Evolutionary conservation across 805 yeast species (phyloP).

Genomic region (Metschnikowia borealis): DNA sequence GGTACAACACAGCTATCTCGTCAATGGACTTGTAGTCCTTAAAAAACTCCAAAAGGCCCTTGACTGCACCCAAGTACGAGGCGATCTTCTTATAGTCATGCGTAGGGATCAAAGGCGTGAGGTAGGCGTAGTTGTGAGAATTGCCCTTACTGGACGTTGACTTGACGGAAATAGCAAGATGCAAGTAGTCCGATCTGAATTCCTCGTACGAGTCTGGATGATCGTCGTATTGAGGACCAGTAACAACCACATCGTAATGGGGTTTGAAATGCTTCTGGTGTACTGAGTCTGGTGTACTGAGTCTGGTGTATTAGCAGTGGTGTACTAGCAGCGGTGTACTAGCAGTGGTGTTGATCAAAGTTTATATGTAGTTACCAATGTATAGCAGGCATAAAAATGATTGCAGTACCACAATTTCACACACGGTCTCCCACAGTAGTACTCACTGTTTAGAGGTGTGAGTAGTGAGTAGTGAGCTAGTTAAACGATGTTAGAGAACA

Average conservation of each 20-base stretch:
- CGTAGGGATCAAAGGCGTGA: slow-evolving; percentile 40
- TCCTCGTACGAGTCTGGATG: slow-evolving; percentile 78
- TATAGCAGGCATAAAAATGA: too few species aligned
- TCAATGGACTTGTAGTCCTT: slow-evolving; percentile 78
- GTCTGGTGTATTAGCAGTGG: too few species aligned
- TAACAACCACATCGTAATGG: slow-evolving; percentile 61
- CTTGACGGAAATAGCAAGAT: slow-evolving; percentile 41
- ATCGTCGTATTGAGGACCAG: slow-evolving; percentile 50
- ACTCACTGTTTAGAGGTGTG: too few species aligned
- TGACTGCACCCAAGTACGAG: slow-evolving; percentile 62
- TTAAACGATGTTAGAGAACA: too few species aligned
- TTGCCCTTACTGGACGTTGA: slow-evolving; percentile 30
- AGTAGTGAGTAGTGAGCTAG: too few species aligned
- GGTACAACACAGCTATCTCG: slow-evolving; percentile 66
- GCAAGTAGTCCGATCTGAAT: slow-evolving; percentile 79
- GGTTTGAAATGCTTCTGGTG: slow-evolving; percentile 54
- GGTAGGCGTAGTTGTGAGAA: slow-evolving; percentile 32
- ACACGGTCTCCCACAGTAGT: too few species aligned
- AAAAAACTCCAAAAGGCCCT: slow-evolving; percentile 69
- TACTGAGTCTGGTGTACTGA: too few species aligned
- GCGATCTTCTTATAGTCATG: slow-evolving; percentile 54
- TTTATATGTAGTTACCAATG: too few species aligned
- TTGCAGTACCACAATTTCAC: too few species aligned
- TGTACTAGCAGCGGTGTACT: too few species aligned
- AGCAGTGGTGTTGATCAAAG: too few species aligned